Conservation (phyloP, 805 yeast genomes). For the Starmerella sirachaensis region DNA sequence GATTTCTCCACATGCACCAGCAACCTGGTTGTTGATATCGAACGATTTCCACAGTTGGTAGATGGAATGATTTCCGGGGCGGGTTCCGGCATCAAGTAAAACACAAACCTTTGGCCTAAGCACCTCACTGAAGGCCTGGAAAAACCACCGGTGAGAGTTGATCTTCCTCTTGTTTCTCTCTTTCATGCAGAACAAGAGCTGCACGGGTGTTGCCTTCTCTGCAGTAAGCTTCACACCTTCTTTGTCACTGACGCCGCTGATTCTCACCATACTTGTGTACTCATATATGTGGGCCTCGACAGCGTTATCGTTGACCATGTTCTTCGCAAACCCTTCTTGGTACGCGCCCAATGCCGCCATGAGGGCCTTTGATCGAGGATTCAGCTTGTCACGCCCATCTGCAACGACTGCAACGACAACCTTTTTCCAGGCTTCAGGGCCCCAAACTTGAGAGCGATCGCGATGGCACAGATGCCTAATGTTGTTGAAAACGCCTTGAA, state of each 20-base stretch:
- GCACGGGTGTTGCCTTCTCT: slow-evolving; percentile 65
- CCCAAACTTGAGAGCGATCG: slow-evolving; percentile 66
- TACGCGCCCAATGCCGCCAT: slow-evolving; percentile 79
- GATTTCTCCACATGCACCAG: slow-evolving; percentile 98
- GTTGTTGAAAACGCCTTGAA: slow-evolving; percentile 84
- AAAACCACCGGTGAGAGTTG: slow-evolving; percentile 94
- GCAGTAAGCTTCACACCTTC: slow-evolving; percentile 49
- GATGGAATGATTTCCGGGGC: slow-evolving; percentile 72
- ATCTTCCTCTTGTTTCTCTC: slow-evolving; percentile 83
- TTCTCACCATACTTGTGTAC: slow-evolving; percentile 84
- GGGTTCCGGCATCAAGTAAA: slow-evolving; percentile 87
- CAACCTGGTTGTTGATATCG: slow-evolving; percentile 61
- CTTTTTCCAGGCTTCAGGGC: slow-evolving; percentile 91
- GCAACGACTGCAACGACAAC: slow-evolving; percentile 80
- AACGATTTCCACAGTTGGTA: slow-evolving; percentile 86
- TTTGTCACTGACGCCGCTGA: slow-evolving; percentile 48
- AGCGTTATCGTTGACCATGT: slow-evolving; percentile 67
- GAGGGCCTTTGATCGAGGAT: slow-evolving; percentile 66
- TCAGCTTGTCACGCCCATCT: slow-evolving; percentile 80
- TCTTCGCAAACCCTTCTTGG: slow-evolving; percentile 93
- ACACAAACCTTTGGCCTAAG: slow-evolving; percentile 74
- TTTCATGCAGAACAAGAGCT: slow-evolving; percentile 76
- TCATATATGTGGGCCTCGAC: slow-evolving; percentile 87
- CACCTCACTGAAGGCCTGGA: slow-evolving; percentile 79
- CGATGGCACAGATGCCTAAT: slow-evolving; percentile 61